Evolutionary conservation across 768 basidiomycete species (phyloP).

Genomic region (Stropharia rugosoannulata): DNA sequence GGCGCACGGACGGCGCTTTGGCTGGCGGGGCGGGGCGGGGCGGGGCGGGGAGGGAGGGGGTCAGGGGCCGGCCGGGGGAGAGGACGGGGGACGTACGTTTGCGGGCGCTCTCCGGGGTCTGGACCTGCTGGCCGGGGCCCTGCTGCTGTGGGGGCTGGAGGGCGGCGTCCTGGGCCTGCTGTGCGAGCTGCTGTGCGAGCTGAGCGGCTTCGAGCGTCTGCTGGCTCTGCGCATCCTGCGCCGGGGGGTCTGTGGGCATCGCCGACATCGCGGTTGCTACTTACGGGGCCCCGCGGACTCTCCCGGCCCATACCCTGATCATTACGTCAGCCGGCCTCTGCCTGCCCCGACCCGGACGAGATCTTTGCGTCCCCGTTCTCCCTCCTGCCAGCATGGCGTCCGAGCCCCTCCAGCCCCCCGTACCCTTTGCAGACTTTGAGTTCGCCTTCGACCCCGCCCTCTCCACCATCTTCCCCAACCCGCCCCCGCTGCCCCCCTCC

Average conservation of each 20-base stretch:
- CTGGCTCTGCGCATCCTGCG: slow-evolving; percentile 34
- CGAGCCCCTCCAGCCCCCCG: slow-evolving; percentile 45
- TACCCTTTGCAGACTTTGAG: slow-evolving; percentile 67
- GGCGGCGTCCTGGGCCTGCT: slow-evolving; percentile 25
- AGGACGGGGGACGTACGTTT: slow-evolving; percentile 52
- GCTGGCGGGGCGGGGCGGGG: slow-evolving; percentile 37
- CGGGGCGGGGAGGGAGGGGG: slow-evolving; percentile 11
- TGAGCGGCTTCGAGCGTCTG: slow-evolving; percentile 36
- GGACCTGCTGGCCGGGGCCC: slow-evolving; percentile 26
- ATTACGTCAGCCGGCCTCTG: slow-evolving; percentile 4
- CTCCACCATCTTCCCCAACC: slow-evolving; percentile 57
- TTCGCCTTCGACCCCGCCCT: slow-evolving; percentile 68
- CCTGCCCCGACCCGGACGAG: neutral
- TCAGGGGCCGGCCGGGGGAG: slow-evolving; percentile 13
- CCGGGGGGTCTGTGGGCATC: slow-evolving; percentile 72
- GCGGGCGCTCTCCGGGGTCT: slow-evolving; percentile 40
- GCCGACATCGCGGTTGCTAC: slow-evolving; percentile 58
- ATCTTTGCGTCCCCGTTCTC: neutral
- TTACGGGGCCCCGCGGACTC: slow-evolving; percentile 23
- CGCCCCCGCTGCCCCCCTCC: slow-evolving; percentile 64
- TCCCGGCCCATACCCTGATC: slow-evolving; percentile 9
- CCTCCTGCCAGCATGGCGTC: slow-evolving; percentile 4
- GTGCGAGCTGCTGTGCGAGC: slow-evolving; percentile 61
- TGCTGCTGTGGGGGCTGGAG: slow-evolving; percentile 32
- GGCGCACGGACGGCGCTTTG: slow-evolving; percentile 78